These are phyloP conservation scores for Nicotiana tabacum DNA, from an alignment of 257 asterid genomes.

Conservation along the genomic window DNA sequence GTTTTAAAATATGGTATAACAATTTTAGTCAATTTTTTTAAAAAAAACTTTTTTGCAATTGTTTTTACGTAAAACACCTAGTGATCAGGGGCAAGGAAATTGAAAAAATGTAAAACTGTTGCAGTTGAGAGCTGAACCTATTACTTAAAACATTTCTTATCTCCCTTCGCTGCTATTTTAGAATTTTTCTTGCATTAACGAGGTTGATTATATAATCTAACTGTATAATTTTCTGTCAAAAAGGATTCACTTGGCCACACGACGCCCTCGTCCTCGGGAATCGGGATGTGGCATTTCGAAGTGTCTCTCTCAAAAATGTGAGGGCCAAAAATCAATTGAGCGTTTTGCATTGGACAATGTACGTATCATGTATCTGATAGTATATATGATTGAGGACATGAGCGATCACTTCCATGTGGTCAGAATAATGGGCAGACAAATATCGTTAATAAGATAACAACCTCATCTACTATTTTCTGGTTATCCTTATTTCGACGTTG, in stretches of 20 bases:
- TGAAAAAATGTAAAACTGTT: not conserved
- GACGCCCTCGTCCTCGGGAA: not conserved
- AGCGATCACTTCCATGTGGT: not conserved
- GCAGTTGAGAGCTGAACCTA: not conserved
- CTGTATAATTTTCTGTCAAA: not conserved
- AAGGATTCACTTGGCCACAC: not conserved
- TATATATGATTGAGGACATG: not conserved
- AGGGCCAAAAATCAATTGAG: not conserved
- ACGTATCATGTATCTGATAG: not conserved
- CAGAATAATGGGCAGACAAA: not conserved
- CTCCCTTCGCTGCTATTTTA: not conserved
- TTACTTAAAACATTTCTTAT: not conserved
- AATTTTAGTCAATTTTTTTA: not conserved
- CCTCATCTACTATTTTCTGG: not conserved
- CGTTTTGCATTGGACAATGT: not conserved
- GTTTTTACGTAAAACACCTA: not conserved
- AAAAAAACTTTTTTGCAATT: not conserved
- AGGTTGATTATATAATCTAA: not conserved
- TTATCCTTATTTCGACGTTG: no score
- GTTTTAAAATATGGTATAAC: not conserved
- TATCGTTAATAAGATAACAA: not conserved
- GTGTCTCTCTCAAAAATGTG: not conserved
- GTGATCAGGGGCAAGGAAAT: not conserved
- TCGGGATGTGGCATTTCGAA: not conserved
- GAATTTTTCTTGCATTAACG: not conserved